Base-by-base conservation (phyloP, 805 yeast genomes). In the Cyberlindnera veronae region DNA sequence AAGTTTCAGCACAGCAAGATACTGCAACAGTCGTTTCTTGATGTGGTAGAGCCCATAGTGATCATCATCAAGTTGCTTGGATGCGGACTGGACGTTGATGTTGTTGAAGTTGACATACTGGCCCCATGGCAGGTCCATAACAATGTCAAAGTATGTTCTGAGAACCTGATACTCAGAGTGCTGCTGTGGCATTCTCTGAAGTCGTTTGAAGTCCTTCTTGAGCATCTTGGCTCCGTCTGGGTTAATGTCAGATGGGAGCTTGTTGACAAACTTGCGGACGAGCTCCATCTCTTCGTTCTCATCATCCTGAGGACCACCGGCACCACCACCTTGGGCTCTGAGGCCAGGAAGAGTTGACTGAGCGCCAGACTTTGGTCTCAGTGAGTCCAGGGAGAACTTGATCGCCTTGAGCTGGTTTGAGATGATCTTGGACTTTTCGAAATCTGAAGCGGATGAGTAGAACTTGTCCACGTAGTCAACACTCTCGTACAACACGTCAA, bases 21-120 rank as follows among this genome's bases (percentile, higher is more conserved):
- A 86, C 58, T 88, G 95, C 17, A 88, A 58, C 28, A 88, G 69
- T 35, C 96, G 68, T 49, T 74, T 79, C 60, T 88, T 88, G 33
- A 84, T 91, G 44, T 75, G 74, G 31, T 75, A 74, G 52, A 86
- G 70, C 0, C 95, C 95, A 55, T 77, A 83, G 55, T 86, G 95
- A 53, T 86, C 95, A n/a, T 67, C 64, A 50, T 86, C 85, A 19
- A 86, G 68, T 36, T 72, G 72, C n/a, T 60, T 53, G 42, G 72
- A 68, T 0, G 91, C 87, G 12, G 57, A 59, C 1, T 54, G 57
- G 14, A 86, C 58, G 48, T 82, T 76, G 37, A 78, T 66, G 5
- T 46, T 39, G n/a, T 50, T 46, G 13, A 48, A 49, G 21, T 41
- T 41, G 11, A 50, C 34, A 30, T 58, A 56, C 38, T 72, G 71